These are phyloP conservation scores for Carex scoparia DNA, from an alignment of 176 grass and related monocot species.

Conservation along the genomic window DNA sequence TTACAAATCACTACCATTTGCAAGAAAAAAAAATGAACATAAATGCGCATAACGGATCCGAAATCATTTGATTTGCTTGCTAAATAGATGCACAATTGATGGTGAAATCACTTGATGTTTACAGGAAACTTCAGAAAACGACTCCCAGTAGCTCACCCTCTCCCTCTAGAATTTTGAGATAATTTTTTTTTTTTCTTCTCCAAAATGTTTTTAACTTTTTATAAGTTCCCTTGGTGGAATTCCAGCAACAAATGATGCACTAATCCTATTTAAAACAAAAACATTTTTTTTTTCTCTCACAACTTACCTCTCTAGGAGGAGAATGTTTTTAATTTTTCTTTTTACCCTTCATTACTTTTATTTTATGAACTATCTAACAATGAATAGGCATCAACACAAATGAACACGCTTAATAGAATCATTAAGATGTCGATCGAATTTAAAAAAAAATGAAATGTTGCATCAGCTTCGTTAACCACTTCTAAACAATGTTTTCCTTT, in stretches of 20 bases:
- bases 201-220: background rate
- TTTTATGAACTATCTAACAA: background rate
- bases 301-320: background rate
- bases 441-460: too few relatives aligned
- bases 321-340: background rate
- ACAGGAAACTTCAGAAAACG: background rate
- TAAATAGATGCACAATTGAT: background rate
- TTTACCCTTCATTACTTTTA: background rate
- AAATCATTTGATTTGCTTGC: background rate
- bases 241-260: background rate
- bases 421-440: background rate
- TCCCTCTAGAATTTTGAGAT: background rate
- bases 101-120: background rate
- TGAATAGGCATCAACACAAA: background rate
- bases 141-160: background rate
- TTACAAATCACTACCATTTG: background rate
- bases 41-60: background rate
- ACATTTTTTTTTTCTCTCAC: background rate
- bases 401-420: background rate
- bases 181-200: background rate
- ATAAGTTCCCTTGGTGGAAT: background rate
- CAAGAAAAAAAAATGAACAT: background rate
- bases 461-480: background rate
- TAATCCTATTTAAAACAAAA: background rate
- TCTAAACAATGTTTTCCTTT: background rate